Conservation (phyloP, 1,284 basidiomycete genomes). For the Filobasidium uniguttulatum region DNA sequence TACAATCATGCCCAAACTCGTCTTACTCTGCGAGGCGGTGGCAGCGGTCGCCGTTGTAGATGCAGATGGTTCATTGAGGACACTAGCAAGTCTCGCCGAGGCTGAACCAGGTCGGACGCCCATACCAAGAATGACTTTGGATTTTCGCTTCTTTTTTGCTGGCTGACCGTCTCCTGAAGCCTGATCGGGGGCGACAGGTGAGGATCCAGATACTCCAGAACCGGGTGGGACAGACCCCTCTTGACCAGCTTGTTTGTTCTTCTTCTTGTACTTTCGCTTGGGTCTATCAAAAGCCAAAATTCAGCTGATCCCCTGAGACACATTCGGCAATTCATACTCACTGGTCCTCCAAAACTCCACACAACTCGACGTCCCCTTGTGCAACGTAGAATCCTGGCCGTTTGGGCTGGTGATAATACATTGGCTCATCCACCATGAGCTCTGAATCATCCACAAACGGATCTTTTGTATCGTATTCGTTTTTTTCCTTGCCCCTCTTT, state of each 20-base stretch:
- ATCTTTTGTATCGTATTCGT: constrained; percentile 71
- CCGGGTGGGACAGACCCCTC: too few relatives aligned
- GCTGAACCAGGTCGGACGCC: background rate
- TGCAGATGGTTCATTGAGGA: too few relatives aligned
- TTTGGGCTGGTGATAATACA: constrained; percentile 81
- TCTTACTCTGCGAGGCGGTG: background rate
- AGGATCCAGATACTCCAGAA: too few relatives aligned
- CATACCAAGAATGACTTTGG: background rate
- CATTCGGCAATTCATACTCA: background rate
- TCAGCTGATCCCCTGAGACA: background rate
- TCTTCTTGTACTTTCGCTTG: constrained; percentile 8
- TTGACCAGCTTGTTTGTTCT: background rate
- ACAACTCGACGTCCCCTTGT: constrained; percentile 65
- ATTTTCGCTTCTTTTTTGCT: background rate
- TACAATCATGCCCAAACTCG: background rate
- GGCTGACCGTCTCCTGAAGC: background rate
- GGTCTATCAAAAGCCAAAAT: background rate
- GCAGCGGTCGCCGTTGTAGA: too few relatives aligned
- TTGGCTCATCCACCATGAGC: constrained; percentile 74
- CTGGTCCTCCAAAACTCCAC: constrained; percentile 21
- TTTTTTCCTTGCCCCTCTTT: constrained; percentile 43
- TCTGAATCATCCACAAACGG: constrained; percentile 98
- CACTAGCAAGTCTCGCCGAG: too few relatives aligned
- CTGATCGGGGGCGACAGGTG: too few relatives aligned
- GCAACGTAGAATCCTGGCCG: constrained; percentile 90